Evolutionary conservation across 2,329 filamentous ascomycete genomes (phyloP), one percentile per base, ranked within the genome.

Genomic region (Colletotrichum sansevieriae): DNA sequence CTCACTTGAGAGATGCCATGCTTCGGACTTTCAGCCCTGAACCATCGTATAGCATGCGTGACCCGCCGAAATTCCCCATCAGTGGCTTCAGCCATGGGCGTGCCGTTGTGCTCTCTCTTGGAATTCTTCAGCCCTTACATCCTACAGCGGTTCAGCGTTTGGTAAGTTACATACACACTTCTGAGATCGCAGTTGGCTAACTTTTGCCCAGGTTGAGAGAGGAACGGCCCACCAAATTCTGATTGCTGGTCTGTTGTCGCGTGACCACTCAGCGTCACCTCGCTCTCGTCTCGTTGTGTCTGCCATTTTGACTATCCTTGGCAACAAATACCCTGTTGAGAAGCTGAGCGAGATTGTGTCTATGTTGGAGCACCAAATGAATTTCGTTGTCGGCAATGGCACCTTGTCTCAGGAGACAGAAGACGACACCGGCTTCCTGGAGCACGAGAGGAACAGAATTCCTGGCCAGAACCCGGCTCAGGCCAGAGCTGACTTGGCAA

Each of bases 271-370:
- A 73, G 75, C 35, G 71, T 73, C 9, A 47, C 73, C n/a, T 54
- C 73, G 10, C 54, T 72, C 29, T 71, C 72, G 41, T 68, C 73
- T 71, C 70, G 76, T 68, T 57, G 72, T 78, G 76, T 60, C 72
- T 15, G 72, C 74, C 8, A 80, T 84, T 11, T 74, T 84, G 11
- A 78, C 80, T 2, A 76, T 82, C 3, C 72, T 85, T 33, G 78
- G 82, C 56, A 85, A 85, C 72, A 85, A 84, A 70, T 79, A 81
- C 73, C 78, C 78, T 39, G 75, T 81, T 18, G 81, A 81, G 70
- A 76, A 69, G 41, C 70, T 71, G 47, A 69, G 68, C 15, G 70
- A 63, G 37, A 63, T 65, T 2, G 59, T 72, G 5, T 35, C 63
- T 2, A 63, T 74, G 12, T 33, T 72, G 1, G 76, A 79, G 61